phyloP scores from a whole-genome alignment of 108 stramenopile genomes.

The Thalassiosira profunda region DNA sequence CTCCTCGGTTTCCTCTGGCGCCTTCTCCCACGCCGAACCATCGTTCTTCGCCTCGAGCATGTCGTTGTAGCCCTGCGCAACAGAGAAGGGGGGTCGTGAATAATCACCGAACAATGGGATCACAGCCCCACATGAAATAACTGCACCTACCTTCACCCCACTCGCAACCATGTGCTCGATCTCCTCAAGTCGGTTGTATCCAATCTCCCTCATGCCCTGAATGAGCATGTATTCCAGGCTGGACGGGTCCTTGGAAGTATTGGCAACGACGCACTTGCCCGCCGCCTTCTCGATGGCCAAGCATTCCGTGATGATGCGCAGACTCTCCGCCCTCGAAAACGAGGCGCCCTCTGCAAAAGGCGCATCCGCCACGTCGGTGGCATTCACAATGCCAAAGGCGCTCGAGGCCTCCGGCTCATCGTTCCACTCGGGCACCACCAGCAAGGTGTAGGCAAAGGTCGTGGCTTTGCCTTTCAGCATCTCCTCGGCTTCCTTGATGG shows the following conservation, averaged over 20 bases:
- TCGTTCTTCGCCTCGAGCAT: slow-evolving; percentile 34
- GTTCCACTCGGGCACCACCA: slow-evolving; percentile 69
- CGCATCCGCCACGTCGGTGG: slow-evolving; percentile 22
- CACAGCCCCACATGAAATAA: slow-evolving; percentile 7
- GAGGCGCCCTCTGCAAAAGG: slow-evolving; percentile 46
- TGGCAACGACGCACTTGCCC: slow-evolving; percentile 55
- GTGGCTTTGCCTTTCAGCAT: slow-evolving; percentile 54
- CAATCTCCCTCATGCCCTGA: slow-evolving; percentile 76
- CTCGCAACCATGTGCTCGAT: slow-evolving; percentile 83
- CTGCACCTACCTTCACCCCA: slow-evolving; percentile 55
- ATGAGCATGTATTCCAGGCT: slow-evolving; percentile 68
- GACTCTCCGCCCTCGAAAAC: slow-evolving; percentile 78
- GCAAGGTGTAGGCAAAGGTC: slow-evolving; percentile 69
- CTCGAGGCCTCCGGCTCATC: slow-evolving; percentile 70
- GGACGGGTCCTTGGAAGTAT: slow-evolving; percentile 42
- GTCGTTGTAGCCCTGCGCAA: slow-evolving; percentile 32
- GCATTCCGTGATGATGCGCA: slow-evolving; percentile 78
- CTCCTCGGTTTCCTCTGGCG: slow-evolving; percentile 46
- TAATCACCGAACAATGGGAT: background rate
- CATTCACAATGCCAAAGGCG: slow-evolving; percentile 60
- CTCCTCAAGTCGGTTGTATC: slow-evolving; percentile 80
- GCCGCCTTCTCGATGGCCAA: slow-evolving; percentile 69
- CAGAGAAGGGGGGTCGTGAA: background rate
- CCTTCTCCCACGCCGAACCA: slow-evolving; percentile 30
- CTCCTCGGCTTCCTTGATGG: slow-evolving; percentile 41